A percentile compares a stretch with the other conserved stretches of the same genome.
Evolutionary conservation across 352 stramenopile genomes (phyloP).

Genomic region (Aphanomyces euteiches): DNA sequence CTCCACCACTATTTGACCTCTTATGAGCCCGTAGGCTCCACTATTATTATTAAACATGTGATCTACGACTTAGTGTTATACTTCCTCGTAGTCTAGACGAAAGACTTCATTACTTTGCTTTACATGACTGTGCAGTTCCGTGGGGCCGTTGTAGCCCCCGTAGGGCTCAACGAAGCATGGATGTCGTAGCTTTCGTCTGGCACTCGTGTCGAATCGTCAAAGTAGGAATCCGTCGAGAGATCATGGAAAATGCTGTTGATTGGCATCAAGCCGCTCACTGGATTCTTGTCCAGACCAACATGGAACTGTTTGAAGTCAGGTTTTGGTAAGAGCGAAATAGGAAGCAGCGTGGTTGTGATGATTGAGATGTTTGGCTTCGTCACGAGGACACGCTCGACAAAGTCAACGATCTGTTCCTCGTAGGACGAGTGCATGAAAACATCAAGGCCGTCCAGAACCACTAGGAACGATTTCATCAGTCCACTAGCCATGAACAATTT

Average conservation of each 20-base stretch:
- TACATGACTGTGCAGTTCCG: conserved; percentile 13
- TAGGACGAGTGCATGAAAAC: neutral
- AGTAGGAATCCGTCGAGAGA: conserved; percentile 6
- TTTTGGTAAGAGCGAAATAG: neutral
- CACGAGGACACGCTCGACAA: neutral
- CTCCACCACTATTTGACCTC: no score
- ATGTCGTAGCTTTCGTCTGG: conserved; percentile 3
- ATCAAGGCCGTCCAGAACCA: conserved; percentile 8
- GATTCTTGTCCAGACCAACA: conserved; percentile 1
- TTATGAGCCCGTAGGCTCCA: no score
- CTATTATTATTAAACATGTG: no score
- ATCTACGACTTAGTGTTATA: no score
- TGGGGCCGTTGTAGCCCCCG: neutral
- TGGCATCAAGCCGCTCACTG: neutral
- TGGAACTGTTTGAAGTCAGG: conserved; percentile 9
- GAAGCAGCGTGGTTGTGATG: neutral
- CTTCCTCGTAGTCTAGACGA: no score
- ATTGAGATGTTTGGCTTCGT: conserved; percentile 7
- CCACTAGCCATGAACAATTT: neutral
- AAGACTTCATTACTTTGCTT: no score
- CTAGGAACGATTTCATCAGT: conserved; percentile 1
- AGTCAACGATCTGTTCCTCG: neutral
- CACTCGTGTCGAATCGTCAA: conserved; percentile 2
- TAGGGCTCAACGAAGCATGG: neutral
- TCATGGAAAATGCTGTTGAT: neutral